Evolutionary conservation across 306 rosid genomes (phyloP), one percentile per base, ranked within the genome.

Genomic region (Bauhinia variegata): DNA sequence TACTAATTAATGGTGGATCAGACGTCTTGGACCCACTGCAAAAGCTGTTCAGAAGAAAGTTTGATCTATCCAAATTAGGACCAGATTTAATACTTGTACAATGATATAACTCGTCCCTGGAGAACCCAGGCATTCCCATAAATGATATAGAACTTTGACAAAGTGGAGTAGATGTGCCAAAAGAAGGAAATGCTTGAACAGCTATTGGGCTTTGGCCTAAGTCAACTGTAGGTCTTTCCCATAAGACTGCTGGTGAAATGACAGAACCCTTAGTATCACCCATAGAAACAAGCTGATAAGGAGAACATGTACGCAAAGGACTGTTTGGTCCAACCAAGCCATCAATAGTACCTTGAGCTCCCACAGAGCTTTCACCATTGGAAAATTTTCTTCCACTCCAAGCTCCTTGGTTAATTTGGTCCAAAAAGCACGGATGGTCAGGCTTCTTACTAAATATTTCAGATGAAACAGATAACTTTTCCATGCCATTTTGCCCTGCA

Each of bases 131-230:
- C 60, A 55, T 51, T 58, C 61, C 58, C 16, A 44, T 71, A 32
- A 60, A 48, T 12, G 54, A 18, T 63, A 72, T 77, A 53, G 68
- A 53, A 51, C 69, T 63, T 61, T 49, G 71, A 70, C 67, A 63
- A 16, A 62, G 67, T 0, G 60, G 63, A 61, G 61, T 12, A 42
- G 72, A 54, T 67, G 77, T 28, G 55, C 64, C 65, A 51, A 64
- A 64, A 81, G 76, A 67, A 7, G 82, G 80, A 13, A 63, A 66
- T 33, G 78, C 73, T 68, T 74, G 82, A 77, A 50, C 75, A 31
- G 68, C 68, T 33, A 49, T 18, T 4, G 42, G 57, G 61, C 36
- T 61, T 61, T 43, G 74, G 49, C 55, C 70, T 37, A 44, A 57
- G 52, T 81, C 59, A 55, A 67, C n/a, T 52, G 5, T 41, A 11